phyloP scores from a whole-genome alignment of 495 filamentous ascomycete genomes.

The Neurospora sp. region DNA sequence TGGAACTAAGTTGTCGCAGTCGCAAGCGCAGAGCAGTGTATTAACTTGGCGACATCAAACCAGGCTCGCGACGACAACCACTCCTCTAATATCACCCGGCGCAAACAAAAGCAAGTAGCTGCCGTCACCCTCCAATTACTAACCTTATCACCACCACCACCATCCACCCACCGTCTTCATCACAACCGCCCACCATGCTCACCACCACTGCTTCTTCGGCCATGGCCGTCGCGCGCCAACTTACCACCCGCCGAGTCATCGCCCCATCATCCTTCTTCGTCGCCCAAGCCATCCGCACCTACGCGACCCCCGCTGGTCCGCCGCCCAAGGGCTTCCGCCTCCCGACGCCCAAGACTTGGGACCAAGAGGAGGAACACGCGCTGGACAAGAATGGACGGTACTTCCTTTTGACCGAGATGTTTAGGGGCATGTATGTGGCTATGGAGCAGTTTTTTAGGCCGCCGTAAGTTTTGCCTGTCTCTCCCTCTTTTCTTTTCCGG shows the following conservation, averaged over 20 bases:
- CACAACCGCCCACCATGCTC: slow-evolving; percentile 7
- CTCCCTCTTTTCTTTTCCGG: neutral
- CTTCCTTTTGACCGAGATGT: slow-evolving; percentile 90
- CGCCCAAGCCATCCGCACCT: slow-evolving; percentile 34
- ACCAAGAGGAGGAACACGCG: slow-evolving; percentile 57
- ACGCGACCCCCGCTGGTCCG: slow-evolving; percentile 68
- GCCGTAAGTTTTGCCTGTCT: slow-evolving; percentile 56
- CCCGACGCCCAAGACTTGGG: slow-evolving; percentile 55
- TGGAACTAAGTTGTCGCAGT: too few relatives aligned
- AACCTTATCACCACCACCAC: too few relatives aligned
- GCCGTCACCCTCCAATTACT: too few relatives aligned
- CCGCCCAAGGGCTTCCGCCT: slow-evolving; percentile 71
- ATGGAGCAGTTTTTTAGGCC: slow-evolving; percentile 97
- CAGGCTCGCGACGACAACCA: too few relatives aligned
- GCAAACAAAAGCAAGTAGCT: too few relatives aligned
- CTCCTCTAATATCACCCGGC: too few relatives aligned
- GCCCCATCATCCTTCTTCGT: slow-evolving; percentile 15
- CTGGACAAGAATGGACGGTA: slow-evolving; percentile 80
- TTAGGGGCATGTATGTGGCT: slow-evolving; percentile 94
- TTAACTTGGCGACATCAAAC: too few relatives aligned
- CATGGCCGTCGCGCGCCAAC: too few relatives aligned
- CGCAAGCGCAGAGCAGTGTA: too few relatives aligned
- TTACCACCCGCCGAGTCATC: slow-evolving; percentile 19
- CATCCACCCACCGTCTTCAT: neutral
- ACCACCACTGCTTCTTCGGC: too few relatives aligned